Conservation (phyloP, 1,284 basidiomycete genomes). For the Pisolithus thermaeus region DNA sequence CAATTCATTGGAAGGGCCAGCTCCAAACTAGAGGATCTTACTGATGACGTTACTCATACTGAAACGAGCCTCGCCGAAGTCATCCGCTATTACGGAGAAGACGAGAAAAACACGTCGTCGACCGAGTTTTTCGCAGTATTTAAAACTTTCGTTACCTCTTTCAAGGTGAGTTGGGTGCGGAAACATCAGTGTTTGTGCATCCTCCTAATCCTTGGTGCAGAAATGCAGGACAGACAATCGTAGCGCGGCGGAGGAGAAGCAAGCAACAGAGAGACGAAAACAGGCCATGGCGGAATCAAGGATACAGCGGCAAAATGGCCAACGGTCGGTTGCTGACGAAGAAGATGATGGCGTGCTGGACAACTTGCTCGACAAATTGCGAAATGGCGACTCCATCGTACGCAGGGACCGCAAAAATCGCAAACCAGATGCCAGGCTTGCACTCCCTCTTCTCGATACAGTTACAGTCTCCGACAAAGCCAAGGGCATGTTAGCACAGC, state of each 20-base stretch:
- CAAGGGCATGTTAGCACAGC: constrained; percentile 65
- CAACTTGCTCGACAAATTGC: constrained; percentile 66
- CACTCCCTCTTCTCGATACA: constrained; percentile 29
- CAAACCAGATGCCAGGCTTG: constrained; percentile 32
- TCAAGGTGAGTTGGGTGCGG: constrained; percentile 52
- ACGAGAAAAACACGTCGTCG: constrained; percentile 76
- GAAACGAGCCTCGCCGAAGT: constrained; percentile 79
- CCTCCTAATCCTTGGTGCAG: constrained; percentile 34
- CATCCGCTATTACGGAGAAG: constrained; percentile 87
- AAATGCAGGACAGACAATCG: constrained; percentile 83
- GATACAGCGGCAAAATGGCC: constrained; percentile 47
- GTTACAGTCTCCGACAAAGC: constrained; percentile 43
- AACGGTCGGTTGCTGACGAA: constrained; percentile 41
- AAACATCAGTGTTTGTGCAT: constrained; percentile 3
- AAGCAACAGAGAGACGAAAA: constrained; percentile 59
- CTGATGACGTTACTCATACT: constrained; percentile 81
- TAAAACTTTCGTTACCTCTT: constrained; percentile 90
- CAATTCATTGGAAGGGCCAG: constrained; percentile 73
- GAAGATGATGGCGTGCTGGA: constrained; percentile 67
- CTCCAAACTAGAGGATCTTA: constrained; percentile 71
- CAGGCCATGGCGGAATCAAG: constrained; percentile 59
- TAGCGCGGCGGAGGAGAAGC: constrained; percentile 58
- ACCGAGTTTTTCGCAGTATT: constrained; percentile 92
- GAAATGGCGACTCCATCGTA: constrained; percentile 58
- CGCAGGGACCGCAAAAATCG: constrained; percentile 53